These are phyloP conservation scores for Colletotrichum lentis DNA, from an alignment of 2,329 filamentous ascomycete species.

Conservation along the genomic window DNA sequence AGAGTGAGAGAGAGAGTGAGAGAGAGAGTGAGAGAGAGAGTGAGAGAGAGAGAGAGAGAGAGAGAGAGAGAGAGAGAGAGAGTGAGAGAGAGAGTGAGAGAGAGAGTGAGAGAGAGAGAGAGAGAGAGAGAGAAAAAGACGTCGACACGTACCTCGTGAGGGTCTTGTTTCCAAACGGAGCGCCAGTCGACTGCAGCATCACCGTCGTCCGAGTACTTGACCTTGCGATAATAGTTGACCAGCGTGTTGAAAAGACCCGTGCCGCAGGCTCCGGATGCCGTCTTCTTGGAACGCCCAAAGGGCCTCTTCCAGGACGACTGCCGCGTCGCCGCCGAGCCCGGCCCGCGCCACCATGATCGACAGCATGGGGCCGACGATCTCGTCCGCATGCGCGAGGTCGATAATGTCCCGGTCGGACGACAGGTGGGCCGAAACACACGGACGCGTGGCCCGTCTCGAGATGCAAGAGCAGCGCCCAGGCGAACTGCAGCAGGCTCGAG, in stretches of 20 bases:
- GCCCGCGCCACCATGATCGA: conserved; percentile 1
- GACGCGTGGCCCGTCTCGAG: conserved; percentile 3
- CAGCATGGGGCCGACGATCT: conserved; percentile 20
- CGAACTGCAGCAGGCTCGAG: conserved; percentile 20
- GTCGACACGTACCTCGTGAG: no score
- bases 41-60: no score
- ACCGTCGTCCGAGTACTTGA: background rate
- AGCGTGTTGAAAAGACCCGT: conserved; percentile 19
- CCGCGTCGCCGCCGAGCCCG: background rate
- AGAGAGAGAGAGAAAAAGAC: no score
- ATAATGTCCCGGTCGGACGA: conserved; percentile 24
- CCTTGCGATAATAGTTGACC: conserved; percentile 20
- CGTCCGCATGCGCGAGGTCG: conserved; percentile 5
- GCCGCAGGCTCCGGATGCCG: conserved; percentile 7
- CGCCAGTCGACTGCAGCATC: background rate
- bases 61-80: no score
- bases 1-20: no score
- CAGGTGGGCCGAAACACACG: conserved; percentile 21
- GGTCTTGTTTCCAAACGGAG: conserved; percentile 28
- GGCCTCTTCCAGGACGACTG: background rate
- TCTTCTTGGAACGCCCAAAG: conserved; percentile 13
- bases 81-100: no score
- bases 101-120: no score
- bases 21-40: no score
- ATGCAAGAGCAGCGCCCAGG: conserved; percentile 16